Percentiles rank a stretch among this genome's conserved stretches.
Conservation (phyloP, 2,329 filamentous ascomycete genomes). For the Curvularia lunata region DNA sequence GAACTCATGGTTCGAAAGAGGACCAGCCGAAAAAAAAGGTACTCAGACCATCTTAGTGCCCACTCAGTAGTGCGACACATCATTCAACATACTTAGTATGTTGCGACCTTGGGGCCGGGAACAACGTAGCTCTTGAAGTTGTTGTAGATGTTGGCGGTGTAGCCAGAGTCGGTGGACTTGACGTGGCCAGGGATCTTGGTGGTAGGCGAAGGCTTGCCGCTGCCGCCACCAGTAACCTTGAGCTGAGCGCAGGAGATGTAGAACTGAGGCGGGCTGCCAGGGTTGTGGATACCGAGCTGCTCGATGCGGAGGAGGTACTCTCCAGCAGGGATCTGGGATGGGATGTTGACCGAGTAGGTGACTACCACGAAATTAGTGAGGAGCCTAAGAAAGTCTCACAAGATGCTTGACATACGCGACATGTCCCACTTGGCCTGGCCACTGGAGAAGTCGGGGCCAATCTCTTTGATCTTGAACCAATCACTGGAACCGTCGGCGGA, state of each 20-base stretch:
- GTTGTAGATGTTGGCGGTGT: slow-evolving; percentile 50
- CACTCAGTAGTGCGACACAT: neutral
- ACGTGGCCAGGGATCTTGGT: slow-evolving; percentile 44
- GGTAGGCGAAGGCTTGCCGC: slow-evolving; percentile 29
- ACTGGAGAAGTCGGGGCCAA: slow-evolving; percentile 45
- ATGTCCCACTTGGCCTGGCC: slow-evolving; percentile 45
- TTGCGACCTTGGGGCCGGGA: slow-evolving; percentile 46
- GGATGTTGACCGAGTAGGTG: slow-evolving; percentile 50
- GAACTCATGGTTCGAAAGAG: slow-evolving; percentile 2
- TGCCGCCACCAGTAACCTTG: slow-evolving; percentile 52
- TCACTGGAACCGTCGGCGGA: slow-evolving; percentile 46
- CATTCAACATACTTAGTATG: slow-evolving; percentile 34
- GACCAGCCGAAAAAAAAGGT: neutral
- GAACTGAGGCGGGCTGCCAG: slow-evolving; percentile 33
- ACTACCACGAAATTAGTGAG: slow-evolving; percentile 27
- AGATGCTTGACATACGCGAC: slow-evolving; percentile 28
- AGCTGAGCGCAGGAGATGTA: slow-evolving; percentile 55
- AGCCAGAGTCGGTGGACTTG: slow-evolving; percentile 44
- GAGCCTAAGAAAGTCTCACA: neutral
- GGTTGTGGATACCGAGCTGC: slow-evolving; percentile 57
- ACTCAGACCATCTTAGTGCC: neutral
- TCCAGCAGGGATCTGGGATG: slow-evolving; percentile 51
- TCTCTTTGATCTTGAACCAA: slow-evolving; percentile 52
- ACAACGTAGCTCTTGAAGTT: slow-evolving; percentile 47
- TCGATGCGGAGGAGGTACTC: slow-evolving; percentile 58